Evolutionary conservation across 768 basidiomycete genomes (phyloP).

Genomic region (Multifurca ochricompacta): DNA sequence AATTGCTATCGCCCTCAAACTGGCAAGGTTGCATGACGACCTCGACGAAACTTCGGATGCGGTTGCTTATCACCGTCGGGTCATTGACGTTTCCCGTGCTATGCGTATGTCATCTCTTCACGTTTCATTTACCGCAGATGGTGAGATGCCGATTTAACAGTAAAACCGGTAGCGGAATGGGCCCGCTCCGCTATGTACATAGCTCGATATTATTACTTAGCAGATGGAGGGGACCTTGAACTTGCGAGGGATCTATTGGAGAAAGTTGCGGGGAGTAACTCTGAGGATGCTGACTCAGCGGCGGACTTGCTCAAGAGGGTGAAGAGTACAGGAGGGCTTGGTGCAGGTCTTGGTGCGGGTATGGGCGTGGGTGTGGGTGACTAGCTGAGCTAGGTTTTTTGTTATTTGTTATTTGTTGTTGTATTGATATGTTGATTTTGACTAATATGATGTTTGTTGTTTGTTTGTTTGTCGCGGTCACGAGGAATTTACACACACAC

Average conservation of each 20-base stretch:
- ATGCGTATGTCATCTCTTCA: constrained; percentile 39
- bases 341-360: no score
- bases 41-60: constrained; percentile 63
- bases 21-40: constrained; percentile 63
- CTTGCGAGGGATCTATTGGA: constrained; percentile 72
- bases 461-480: constrained; percentile 24
- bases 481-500: constrained; percentile 23
- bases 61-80: constrained; percentile 71
- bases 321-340: no score
- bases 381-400: no score
- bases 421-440: constrained; percentile 4
- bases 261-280: constrained; percentile 33
- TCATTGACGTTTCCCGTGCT: constrained; percentile 63
- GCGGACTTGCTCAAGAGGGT: constrained; percentile 21
- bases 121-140: not conserved
- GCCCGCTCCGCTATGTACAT: constrained; percentile 80
- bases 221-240: constrained; percentile 53
- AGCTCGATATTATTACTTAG: constrained; percentile 67
- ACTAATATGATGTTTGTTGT: no score
- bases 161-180: constrained; percentile 66
- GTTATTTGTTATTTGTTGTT: no score
- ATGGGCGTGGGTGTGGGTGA: no score
- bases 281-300: constrained; percentile 19
- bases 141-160: constrained; percentile 32
- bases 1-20: constrained; percentile 59